phyloP scores from a whole-genome alignment of 1,284 basidiomycete genomes.

The Austroboletus novae-zelandiae region DNA sequence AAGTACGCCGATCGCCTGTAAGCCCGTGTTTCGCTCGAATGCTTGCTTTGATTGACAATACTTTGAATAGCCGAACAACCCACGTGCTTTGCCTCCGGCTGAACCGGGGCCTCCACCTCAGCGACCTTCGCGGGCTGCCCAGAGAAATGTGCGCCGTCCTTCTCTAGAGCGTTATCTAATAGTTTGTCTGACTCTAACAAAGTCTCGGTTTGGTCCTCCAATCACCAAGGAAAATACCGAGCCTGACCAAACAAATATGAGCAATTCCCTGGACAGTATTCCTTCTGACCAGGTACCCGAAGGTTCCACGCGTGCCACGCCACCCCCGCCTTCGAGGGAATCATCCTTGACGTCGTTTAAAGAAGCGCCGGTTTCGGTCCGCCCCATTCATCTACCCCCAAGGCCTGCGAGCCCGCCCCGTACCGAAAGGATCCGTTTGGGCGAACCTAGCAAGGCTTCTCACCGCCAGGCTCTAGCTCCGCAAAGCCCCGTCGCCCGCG shows the following conservation, averaged over 20 bases:
- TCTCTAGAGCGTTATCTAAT: neutral
- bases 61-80: conserved; percentile 9
- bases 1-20: conserved; percentile 18
- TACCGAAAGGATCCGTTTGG: conserved; percentile 8
- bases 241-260: neutral
- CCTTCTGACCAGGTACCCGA: conserved; percentile 16
- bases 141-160: conserved; percentile 19
- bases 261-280: conserved; percentile 19
- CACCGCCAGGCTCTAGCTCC: neutral
- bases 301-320: conserved; percentile 20
- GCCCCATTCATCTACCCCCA: conserved; percentile 22
- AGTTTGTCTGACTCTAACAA: neutral
- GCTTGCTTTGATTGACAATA: conserved; percentile 5
- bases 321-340: conserved; percentile 31
- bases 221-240: conserved; percentile 23
- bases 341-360: conserved; percentile 26
- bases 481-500: neutral
- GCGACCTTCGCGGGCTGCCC: conserved; percentile 19
- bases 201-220: conserved; percentile 36
- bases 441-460: conserved; percentile 4
- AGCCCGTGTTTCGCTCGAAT: neutral
- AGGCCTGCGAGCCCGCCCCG: conserved; percentile 22
- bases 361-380: conserved; percentile 9
- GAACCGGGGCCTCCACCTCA: conserved; percentile 9
- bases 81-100: conserved; percentile 3